Percentiles rank a stretch among this genome's conserved stretches.
Evolutionary conservation across 257 asterid genomes (phyloP).

Genomic region (Rhazya stricta): DNA sequence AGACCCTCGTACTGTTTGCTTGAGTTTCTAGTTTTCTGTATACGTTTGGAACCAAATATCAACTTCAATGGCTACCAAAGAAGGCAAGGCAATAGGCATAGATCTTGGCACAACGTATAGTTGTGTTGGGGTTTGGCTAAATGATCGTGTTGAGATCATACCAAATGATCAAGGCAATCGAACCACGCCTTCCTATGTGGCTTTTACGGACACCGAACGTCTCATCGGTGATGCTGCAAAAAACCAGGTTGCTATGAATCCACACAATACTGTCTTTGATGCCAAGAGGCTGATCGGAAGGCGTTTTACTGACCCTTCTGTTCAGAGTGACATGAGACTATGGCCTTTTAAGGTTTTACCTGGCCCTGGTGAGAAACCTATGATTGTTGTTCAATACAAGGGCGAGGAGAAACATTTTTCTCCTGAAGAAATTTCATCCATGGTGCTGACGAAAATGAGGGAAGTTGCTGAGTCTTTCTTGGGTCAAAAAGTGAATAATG

Average conservation of each 20-base stretch:
- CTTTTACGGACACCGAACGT: slow-evolving; percentile 57
- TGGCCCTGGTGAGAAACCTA: slow-evolving; percentile 47
- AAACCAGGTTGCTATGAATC: slow-evolving; percentile 59
- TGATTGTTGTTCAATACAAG: slow-evolving; percentile 39
- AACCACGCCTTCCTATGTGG: slow-evolving; percentile 61
- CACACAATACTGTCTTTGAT: slow-evolving; percentile 60
- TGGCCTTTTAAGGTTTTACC: slow-evolving; percentile 56
- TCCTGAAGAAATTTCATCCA: slow-evolving; percentile 51
- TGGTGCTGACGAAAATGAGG: slow-evolving; percentile 46
- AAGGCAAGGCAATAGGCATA: slow-evolving; percentile 47
- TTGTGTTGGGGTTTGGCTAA: slow-evolving; percentile 60
- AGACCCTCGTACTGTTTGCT: background rate
- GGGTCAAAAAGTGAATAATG: slow-evolving; percentile 38
- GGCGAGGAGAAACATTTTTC: slow-evolving; percentile 46
- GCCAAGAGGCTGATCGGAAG: slow-evolving; percentile 56
- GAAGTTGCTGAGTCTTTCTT: slow-evolving; percentile 46
- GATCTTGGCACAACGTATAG: slow-evolving; percentile 63
- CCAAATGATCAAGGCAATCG: slow-evolving; percentile 62
- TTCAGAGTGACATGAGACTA: slow-evolving; percentile 44
- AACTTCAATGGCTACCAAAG: slow-evolving; percentile 33
- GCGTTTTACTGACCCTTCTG: slow-evolving; percentile 47
- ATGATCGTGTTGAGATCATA: slow-evolving; percentile 56
- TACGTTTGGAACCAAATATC: background rate
- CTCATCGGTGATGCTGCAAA: slow-evolving; percentile 54
- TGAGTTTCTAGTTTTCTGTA: background rate